Percentiles rank a stretch among this genome's conserved stretches.
Evolutionary conservation across 179 eudicot species (phyloP).

Genomic region (Corrigiola litoralis): DNA sequence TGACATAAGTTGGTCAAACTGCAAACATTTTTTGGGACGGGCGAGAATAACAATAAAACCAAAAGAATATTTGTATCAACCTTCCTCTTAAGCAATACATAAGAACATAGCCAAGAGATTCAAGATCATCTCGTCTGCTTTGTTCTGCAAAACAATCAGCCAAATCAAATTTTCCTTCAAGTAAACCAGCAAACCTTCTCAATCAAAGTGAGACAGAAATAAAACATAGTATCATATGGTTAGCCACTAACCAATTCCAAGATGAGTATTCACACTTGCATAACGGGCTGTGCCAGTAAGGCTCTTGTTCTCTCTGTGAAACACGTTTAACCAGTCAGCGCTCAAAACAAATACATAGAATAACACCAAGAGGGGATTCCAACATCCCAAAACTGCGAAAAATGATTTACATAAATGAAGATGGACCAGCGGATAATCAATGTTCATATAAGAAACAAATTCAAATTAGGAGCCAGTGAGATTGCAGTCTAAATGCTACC

Average conservation of each 20-base stretch:
- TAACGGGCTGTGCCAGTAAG: conserved; percentile 97
- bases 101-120: conserved; percentile 92
- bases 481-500: conserved; percentile 31
- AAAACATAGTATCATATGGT: not conserved
- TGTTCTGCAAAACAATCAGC: conserved; percentile 63
- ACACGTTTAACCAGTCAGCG: conserved; percentile 5
- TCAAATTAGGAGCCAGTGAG: not conserved
- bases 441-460: not conserved
- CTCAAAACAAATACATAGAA: not conserved
- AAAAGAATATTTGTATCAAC: conserved; percentile 24
- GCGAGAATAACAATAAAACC: too few relatives aligned
- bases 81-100: conserved; percentile 98
- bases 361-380: not conserved
- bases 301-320: conserved; percentile 79
- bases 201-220: not conserved
- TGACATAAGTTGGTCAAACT: too few relatives aligned
- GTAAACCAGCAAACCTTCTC: not conserved
- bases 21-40: too few relatives aligned
- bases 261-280: conserved; percentile 96
- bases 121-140: conserved; percentile 95
- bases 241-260: conserved; percentile 75
- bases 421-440: not conserved
- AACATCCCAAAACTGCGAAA: not conserved
- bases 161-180: conserved; percentile 9
- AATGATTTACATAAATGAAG: not conserved